Evolutionary conservation across 371 early-diverging fungal genomes (phyloP).

Genomic region (Mycotypha africana): DNA sequence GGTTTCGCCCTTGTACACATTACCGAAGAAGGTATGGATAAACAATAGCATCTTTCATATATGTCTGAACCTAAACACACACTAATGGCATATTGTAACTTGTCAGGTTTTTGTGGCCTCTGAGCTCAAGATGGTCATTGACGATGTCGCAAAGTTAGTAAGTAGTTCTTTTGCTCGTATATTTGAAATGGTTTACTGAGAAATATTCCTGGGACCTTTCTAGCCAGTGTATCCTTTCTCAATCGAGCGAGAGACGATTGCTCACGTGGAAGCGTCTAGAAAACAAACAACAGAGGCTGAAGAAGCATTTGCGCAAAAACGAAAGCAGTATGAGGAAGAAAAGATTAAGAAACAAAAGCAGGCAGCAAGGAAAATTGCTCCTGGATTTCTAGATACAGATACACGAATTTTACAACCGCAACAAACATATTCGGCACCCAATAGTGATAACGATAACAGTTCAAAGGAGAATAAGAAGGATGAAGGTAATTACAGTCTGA

Average conservation of each 20-base stretch:
- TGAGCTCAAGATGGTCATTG: constrained; percentile 32
- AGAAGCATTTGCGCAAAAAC: constrained; percentile 8
- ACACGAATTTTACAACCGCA: constrained; percentile 44
- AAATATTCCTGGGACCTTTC: no score
- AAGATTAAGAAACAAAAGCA: constrained; percentile 34
- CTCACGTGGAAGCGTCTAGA: constrained; percentile 23
- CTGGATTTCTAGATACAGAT: constrained; percentile 53
- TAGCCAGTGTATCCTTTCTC: constrained; percentile 33
- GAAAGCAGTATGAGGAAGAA: constrained; percentile 26
- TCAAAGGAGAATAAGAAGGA: no score
- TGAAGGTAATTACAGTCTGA: background rate
- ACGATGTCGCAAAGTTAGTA: constrained; percentile 33
- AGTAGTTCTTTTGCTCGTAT: no score
- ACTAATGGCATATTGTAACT: background rate
- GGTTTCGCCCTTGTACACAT: constrained; percentile 43
- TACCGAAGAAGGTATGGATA: constrained; percentile 41
- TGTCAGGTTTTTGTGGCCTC: constrained; percentile 24
- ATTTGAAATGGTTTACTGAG: no score
- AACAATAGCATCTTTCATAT: background rate
- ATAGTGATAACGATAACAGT: no score
- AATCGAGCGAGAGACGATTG: constrained; percentile 36
- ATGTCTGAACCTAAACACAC: no score
- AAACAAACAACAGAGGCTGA: constrained; percentile 16
- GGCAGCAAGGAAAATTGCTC: constrained; percentile 52
- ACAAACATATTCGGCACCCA: constrained; percentile 30